phyloP scores from a whole-genome alignment of 192 early-diverging fungal genomes.

The Linnemannia hyalina region DNA sequence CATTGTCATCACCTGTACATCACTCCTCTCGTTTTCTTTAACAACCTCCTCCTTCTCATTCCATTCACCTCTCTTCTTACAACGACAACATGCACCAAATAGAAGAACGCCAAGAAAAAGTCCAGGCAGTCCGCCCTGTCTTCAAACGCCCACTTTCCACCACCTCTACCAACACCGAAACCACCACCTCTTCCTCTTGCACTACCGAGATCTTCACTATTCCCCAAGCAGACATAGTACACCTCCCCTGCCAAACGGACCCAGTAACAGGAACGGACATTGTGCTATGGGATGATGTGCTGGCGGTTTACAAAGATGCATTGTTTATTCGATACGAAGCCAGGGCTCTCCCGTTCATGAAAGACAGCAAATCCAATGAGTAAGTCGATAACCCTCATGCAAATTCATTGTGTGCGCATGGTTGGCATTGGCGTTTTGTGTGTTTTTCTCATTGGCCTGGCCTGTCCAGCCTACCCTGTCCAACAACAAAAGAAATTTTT shows the following conservation, averaged over 20 bases:
- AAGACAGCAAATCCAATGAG: neutral
- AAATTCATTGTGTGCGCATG: neutral
- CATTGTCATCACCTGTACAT: neutral
- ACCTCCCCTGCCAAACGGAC: neutral
- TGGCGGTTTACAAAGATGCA: neutral
- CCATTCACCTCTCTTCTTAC: neutral
- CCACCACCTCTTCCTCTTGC: neutral
- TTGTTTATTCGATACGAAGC: neutral
- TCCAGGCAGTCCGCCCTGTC: conserved; percentile 6
- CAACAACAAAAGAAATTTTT: neutral
- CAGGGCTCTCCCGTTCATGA: neutral
- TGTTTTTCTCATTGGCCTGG: neutral
- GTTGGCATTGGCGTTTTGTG: neutral
- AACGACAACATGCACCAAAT: neutral
- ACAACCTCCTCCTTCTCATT: neutral
- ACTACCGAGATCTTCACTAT: too few species aligned
- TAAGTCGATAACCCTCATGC: neutral
- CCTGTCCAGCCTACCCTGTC: too few species aligned
- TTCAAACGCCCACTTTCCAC: neutral
- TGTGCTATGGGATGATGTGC: neutral
- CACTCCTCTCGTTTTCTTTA: neutral
- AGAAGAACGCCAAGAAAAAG: neutral
- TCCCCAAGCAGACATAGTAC: neutral
- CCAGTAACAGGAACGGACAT: neutral
- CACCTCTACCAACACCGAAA: neutral